Conservation (phyloP, 176 grass and related monocot genomes). For the Poa annua region DNA sequence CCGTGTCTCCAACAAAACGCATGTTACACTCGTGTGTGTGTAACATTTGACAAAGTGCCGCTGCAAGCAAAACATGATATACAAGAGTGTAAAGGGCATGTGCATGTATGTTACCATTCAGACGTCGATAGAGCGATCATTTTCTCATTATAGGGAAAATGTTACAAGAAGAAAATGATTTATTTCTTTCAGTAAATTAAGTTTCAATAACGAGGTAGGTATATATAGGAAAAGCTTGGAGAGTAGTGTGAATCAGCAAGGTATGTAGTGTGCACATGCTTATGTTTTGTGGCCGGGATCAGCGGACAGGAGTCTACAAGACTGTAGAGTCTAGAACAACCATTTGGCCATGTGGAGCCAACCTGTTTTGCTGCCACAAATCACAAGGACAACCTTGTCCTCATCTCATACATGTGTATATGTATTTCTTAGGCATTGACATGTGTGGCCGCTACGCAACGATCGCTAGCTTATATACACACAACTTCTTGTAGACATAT, state of each 20-base stretch:
- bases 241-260: conserved; percentile 20
- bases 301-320: conserved; percentile 43
- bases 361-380: conserved; percentile 25
- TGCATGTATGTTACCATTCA: too few species aligned
- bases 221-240: neutral
- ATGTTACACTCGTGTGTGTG: too few species aligned
- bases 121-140: too few species aligned
- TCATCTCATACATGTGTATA: neutral
- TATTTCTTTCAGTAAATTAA: too few species aligned
- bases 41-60: too few species aligned
- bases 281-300: conserved; percentile 48
- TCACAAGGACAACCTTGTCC: conserved; percentile 22
- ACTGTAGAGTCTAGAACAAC: neutral
- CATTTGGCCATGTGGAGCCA: conserved; percentile 41
- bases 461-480: neutral
- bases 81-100: too few species aligned
- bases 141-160: too few species aligned
- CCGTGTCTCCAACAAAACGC: too few species aligned
- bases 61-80: too few species aligned
- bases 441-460: conserved; percentile 36
- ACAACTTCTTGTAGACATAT: neutral
- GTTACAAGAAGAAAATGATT: too few species aligned
- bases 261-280: neutral
- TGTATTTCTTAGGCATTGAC: conserved; percentile 21
- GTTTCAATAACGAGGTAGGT: neutral